Conservation (phyloP, 805 yeast genomes). For the Candida succiphila region DNA sequence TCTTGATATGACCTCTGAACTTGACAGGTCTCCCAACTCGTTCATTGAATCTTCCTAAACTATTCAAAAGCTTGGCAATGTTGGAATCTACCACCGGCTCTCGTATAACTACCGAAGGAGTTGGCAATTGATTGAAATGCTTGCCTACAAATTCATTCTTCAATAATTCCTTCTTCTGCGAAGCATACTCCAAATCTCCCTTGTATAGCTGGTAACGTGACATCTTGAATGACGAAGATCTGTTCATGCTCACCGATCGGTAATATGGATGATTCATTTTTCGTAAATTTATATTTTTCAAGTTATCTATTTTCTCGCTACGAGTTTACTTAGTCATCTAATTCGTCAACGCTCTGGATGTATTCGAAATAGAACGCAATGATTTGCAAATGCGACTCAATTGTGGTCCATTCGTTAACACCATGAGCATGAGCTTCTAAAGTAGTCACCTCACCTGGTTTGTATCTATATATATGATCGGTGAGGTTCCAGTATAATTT, state of each 20-base stretch:
- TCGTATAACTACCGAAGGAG: constrained; percentile 46
- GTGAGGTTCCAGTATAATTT: constrained; percentile 54
- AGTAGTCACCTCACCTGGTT: constrained; percentile 32
- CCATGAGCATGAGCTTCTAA: constrained; percentile 39
- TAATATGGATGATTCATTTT: too few relatives aligned
- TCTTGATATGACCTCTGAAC: constrained; percentile 69
- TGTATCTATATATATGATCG: constrained; percentile 49
- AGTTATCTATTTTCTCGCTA: constrained; percentile 2
- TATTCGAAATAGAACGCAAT: constrained; percentile 48
- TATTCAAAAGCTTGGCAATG: constrained; percentile 1
- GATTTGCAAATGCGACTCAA: constrained; percentile 51
- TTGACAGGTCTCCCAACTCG: constrained; percentile 22
- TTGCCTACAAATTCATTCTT: constrained; percentile 32
- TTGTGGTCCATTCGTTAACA: constrained; percentile 49
- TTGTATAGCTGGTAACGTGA: too few relatives aligned
- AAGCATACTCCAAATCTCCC: too few relatives aligned
- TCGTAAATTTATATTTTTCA: too few relatives aligned
- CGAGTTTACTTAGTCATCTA: neutral
- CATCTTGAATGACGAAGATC: too few relatives aligned
- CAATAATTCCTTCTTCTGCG: too few relatives aligned
- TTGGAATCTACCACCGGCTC: constrained; percentile 10
- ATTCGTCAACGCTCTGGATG: constrained; percentile 9
- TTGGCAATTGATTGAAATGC: constrained; percentile 29
- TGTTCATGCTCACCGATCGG: too few relatives aligned
- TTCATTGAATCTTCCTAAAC: constrained; percentile 1